Conservation (phyloP, 805 yeast genomes). For the Isabelozyma rhagii region DNA sequence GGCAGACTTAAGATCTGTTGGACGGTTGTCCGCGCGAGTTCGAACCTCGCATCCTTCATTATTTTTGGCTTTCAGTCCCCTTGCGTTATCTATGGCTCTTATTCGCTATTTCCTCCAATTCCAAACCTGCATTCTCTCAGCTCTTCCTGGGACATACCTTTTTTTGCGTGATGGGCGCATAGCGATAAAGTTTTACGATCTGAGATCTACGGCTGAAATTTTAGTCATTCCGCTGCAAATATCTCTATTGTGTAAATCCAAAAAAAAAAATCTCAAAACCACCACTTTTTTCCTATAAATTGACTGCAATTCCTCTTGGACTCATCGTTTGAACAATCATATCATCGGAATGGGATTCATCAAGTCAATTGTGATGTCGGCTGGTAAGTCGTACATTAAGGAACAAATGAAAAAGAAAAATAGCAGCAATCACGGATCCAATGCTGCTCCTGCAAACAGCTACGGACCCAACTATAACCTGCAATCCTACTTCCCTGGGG, state of each 20-base stretch:
- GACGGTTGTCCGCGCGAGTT: constrained; percentile 51
- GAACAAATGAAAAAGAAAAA: not conserved
- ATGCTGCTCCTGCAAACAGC: not conserved
- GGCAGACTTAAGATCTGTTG: constrained; percentile 50
- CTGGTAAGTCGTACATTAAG: not conserved
- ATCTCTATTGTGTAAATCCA: not conserved
- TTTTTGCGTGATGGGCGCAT: not conserved
- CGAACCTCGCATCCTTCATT: constrained; percentile 52
- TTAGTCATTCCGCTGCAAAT: not conserved
- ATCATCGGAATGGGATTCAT: not conserved
- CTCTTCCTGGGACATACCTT: not conserved
- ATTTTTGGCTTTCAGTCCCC: constrained; percentile 15
- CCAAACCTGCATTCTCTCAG: not conserved
- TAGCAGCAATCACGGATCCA: not conserved
- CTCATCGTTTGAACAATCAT: not conserved
- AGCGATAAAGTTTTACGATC: not conserved
- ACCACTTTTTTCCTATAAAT: not conserved
- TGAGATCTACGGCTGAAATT: not conserved
- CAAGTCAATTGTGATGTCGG: not conserved
- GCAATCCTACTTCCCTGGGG: not conserved
- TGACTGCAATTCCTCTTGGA: not conserved
- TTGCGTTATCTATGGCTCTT: too few relatives aligned
- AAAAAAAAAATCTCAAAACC: not conserved
- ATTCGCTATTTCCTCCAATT: not conserved
- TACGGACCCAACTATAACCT: not conserved